Evolutionary conservation across 495 filamentous ascomycete genomes (phyloP).

Genomic region (Annulohypoxylon moriforme): DNA sequence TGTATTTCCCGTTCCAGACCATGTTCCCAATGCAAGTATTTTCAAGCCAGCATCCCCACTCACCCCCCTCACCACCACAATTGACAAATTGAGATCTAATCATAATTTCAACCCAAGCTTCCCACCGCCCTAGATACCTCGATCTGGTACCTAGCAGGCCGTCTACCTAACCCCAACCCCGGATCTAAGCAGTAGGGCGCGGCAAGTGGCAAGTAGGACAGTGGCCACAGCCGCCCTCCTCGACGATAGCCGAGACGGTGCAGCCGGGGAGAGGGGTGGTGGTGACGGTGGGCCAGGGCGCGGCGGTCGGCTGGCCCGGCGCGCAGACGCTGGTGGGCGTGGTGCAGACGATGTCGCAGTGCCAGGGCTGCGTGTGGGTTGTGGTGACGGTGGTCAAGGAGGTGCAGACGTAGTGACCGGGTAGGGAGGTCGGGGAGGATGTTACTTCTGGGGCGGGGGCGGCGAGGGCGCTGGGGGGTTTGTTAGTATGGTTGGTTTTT

Average conservation of each 20-base stretch:
- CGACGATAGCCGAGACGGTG: conserved; percentile 12
- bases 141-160: no score
- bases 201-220: conserved; percentile 2
- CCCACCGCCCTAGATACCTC: no score
- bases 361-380: neutral
- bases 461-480: conserved; percentile 12
- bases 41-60: neutral
- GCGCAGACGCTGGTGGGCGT: no score
- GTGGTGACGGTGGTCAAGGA: conserved; percentile 24
- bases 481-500: neutral
- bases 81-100: no score
- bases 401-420: conserved; percentile 23
- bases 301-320: conserved; percentile 19
- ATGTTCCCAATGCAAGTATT: neutral
- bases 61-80: no score
- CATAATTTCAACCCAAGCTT: no score
- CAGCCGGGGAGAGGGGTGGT: conserved; percentile 23
- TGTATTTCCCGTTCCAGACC: no score
- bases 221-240: neutral
- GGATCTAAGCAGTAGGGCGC: neutral
- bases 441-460: conserved; percentile 1
- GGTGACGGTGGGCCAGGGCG: conserved; percentile 14
- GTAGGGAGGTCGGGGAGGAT: conserved; percentile 14
- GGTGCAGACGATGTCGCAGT: no score
- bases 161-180: no score